Conservation (phyloP, 2,329 filamentous ascomycete species). For the Fusarium cicatricum region DNA sequence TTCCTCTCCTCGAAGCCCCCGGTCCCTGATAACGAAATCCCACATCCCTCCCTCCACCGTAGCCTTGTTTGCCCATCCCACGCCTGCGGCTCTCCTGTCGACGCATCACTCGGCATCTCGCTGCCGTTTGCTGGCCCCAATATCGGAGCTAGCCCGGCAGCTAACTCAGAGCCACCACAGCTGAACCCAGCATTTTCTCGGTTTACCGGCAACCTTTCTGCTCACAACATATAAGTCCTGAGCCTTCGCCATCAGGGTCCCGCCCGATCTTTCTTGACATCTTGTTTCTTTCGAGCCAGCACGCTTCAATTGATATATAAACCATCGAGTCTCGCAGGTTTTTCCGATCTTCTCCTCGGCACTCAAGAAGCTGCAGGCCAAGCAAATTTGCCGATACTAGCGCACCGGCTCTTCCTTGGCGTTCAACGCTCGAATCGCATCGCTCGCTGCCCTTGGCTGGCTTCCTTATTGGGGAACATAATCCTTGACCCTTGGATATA, state of each 20-base stretch:
- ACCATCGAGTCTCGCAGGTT: conserved; percentile 9
- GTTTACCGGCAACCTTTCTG: conserved; percentile 12
- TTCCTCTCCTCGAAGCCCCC: conserved; percentile 3
- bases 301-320: conserved; percentile 13
- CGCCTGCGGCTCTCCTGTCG: conserved; percentile 12
- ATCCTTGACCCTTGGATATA: conserved; percentile 24
- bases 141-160: conserved; percentile 21
- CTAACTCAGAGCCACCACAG: conserved; percentile 14
- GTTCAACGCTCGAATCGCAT: conserved; percentile 28
- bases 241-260: conserved; percentile 31
- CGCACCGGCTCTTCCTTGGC: conserved; percentile 28
- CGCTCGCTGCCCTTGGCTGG: conserved; percentile 19
- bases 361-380: conserved; percentile 8
- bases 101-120: conserved; percentile 35
- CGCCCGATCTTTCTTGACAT: background rate
- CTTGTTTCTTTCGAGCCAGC: background rate
- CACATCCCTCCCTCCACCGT: conserved; percentile 2
- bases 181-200: background rate
- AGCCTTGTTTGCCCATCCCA: conserved; percentile 6
- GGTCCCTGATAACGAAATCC: conserved; percentile 8
- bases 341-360: conserved; percentile 4
- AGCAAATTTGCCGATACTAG: conserved; percentile 18
- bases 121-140: conserved; percentile 24
- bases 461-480: conserved; percentile 34
- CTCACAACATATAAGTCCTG: conserved; percentile 24